Conservation (phyloP, 805 yeast species). For the Zygotorulaspora chibaensis region DNA sequence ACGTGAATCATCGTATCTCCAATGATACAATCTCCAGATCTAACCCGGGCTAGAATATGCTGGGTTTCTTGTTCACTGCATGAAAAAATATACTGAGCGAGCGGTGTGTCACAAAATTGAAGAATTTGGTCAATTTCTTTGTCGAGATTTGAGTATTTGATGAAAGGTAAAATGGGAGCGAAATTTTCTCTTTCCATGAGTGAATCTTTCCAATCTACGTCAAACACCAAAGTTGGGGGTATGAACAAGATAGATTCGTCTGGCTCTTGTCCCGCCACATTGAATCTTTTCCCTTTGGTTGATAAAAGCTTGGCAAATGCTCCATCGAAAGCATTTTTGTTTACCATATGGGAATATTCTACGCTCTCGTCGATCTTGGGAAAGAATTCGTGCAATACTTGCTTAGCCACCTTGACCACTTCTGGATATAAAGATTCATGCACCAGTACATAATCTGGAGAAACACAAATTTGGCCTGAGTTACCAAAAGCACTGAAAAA, state of each 20-base stretch:
- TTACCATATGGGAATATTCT: constrained; percentile 61
- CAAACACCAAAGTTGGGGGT: constrained; percentile 68
- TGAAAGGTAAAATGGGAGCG: constrained; percentile 79
- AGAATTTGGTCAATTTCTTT: constrained; percentile 44
- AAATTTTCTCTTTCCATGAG: constrained; percentile 75
- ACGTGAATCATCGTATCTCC: constrained; percentile 74
- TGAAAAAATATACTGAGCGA: constrained; percentile 72
- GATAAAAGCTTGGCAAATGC: constrained; percentile 40
- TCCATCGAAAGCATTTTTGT: constrained; percentile 48
- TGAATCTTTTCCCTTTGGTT: constrained; percentile 45
- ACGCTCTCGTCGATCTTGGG: constrained; percentile 35
- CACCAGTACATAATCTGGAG: constrained; percentile 79
- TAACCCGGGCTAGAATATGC: constrained; percentile 46
- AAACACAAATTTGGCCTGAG: constrained; percentile 88
- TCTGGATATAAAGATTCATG: constrained; percentile 53
- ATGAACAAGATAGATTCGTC: constrained; percentile 44
- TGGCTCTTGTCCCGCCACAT: constrained; percentile 45
- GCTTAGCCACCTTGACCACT: constrained; percentile 41
- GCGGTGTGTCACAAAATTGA: constrained; percentile 62
- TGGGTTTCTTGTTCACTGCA: constrained; percentile 44
- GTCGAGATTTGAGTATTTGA: constrained; percentile 47
- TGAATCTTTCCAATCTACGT: constrained; percentile 61
- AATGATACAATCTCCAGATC: constrained; percentile 69
- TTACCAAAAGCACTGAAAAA: constrained; percentile 76
- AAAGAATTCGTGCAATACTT: constrained; percentile 43